Evolutionary conservation across 306 rosid species (phyloP).

Genomic region (Malus asiatica): DNA sequence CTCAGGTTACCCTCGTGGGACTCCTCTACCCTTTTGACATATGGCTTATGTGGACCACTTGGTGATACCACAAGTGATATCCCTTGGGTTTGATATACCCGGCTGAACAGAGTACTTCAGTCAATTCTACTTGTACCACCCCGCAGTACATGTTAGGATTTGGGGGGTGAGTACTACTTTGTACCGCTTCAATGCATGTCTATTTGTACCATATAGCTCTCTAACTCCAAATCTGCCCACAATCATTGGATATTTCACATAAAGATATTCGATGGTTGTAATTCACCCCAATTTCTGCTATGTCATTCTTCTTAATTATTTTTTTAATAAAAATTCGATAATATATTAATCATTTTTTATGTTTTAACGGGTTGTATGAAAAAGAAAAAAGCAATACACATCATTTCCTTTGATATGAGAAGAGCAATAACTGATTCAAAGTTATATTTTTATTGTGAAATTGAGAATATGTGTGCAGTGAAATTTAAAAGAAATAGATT

Average conservation of each 20-base stretch:
- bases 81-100: background rate
- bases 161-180: background rate
- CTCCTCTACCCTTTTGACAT: slow-evolving; percentile 28
- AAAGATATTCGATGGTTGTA: background rate
- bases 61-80: background rate
- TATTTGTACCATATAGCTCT: background rate
- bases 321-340: too few relatives aligned
- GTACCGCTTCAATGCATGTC: background rate
- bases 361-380: too few relatives aligned
- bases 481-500: too few relatives aligned
- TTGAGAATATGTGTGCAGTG: too few relatives aligned
- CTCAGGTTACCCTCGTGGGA: slow-evolving; percentile 52
- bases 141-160: background rate
- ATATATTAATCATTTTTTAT: too few relatives aligned
- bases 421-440: too few relatives aligned
- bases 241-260: background rate
- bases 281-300: too few relatives aligned
- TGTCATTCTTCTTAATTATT: too few relatives aligned
- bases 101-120: background rate
- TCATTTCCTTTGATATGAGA: too few relatives aligned
- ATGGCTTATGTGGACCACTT: background rate
- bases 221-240: background rate
- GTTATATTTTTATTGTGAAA: too few relatives aligned
- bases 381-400: too few relatives aligned
- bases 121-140: background rate